These are phyloP conservation scores for Wickerhamiella azyma DNA, from an alignment of 805 yeast genomes.

Conservation along the genomic window DNA sequence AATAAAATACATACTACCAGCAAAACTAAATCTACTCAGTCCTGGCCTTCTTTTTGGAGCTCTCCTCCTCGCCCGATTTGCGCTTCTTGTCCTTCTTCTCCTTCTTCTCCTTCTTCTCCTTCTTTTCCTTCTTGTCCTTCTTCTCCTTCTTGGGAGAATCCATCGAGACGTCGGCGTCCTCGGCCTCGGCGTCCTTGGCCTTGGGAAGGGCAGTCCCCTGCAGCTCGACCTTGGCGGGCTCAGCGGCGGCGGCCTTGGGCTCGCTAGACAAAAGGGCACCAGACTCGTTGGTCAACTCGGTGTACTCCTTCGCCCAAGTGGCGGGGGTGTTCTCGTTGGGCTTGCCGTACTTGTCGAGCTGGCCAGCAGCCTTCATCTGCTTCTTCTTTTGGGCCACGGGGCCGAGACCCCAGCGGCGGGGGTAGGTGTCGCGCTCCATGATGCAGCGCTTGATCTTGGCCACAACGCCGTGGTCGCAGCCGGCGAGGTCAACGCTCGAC, in stretches of 20 bases:
- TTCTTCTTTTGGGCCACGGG: constrained; percentile 98
- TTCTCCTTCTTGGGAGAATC: constrained; percentile 32
- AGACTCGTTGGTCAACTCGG: constrained; percentile 31
- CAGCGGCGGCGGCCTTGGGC: constrained; percentile 29
- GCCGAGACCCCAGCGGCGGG: constrained; percentile 99
- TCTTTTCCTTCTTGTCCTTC: constrained; percentile 40
- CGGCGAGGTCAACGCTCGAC: constrained; percentile 92
- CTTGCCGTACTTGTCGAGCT: constrained; percentile 92
- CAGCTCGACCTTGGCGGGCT: constrained; percentile 26
- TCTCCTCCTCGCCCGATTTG: constrained; percentile 39
- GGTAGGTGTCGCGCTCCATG: constrained; percentile 98
- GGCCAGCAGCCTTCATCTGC: constrained; percentile 93
- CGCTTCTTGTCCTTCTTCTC: constrained; percentile 51
- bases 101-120: constrained; percentile 41
- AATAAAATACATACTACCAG: not conserved
- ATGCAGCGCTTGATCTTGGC: constrained; percentile 98
- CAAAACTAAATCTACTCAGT: not conserved
- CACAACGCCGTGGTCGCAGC: constrained; percentile 97
- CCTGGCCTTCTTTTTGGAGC: constrained; percentile 30
- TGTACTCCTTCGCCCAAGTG: constrained; percentile 77
- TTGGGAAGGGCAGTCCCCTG: constrained; percentile 26
- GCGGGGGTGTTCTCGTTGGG: constrained; percentile 87
- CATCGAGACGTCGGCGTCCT: constrained; percentile 10
- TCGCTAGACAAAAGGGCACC: constrained; percentile 3
- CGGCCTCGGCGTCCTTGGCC: constrained; percentile 13